A percentile compares a stretch with the other conserved stretches of the same genome.
Conservation (phyloP, 2,329 filamentous ascomycete species). For the Aspergillus melleus region DNA sequence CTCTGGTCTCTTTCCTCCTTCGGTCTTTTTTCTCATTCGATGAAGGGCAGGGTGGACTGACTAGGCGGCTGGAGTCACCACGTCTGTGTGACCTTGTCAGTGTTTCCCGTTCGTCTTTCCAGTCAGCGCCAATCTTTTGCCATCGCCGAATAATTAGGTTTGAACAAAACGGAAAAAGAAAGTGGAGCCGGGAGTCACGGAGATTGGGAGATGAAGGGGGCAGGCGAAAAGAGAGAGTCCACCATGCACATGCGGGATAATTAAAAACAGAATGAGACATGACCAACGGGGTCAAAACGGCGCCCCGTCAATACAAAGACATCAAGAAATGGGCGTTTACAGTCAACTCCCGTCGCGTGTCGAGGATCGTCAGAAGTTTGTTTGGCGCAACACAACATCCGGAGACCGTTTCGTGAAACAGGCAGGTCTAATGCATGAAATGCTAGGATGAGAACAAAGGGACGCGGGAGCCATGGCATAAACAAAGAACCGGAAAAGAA, state of each 20-base stretch:
- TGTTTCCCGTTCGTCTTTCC: background rate
- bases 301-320: background rate
- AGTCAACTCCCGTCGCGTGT: constrained; percentile 11
- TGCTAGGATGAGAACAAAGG: constrained; percentile 1
- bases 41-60: background rate
- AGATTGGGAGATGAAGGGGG: background rate
- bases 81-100: constrained; percentile 6
- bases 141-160: background rate
- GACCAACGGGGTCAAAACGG: background rate
- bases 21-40: background rate
- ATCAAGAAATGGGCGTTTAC: background rate
- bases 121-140: background rate
- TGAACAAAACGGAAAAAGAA: background rate
- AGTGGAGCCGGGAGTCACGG: background rate
- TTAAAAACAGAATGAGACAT: background rate
- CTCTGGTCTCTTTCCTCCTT: background rate
- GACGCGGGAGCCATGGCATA: background rate
- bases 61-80: background rate
- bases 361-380: constrained; percentile 21
- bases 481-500: constrained; percentile 1
- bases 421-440: constrained; percentile 13
- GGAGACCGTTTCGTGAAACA: constrained; percentile 24
- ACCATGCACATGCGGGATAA: background rate
- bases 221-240: background rate
- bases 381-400: constrained; percentile 21